Evolutionary conservation across 208 protist species (phyloP), one percentile per base, ranked within the genome.

Genomic region (Acanthamoeba culbertsoni): DNA sequence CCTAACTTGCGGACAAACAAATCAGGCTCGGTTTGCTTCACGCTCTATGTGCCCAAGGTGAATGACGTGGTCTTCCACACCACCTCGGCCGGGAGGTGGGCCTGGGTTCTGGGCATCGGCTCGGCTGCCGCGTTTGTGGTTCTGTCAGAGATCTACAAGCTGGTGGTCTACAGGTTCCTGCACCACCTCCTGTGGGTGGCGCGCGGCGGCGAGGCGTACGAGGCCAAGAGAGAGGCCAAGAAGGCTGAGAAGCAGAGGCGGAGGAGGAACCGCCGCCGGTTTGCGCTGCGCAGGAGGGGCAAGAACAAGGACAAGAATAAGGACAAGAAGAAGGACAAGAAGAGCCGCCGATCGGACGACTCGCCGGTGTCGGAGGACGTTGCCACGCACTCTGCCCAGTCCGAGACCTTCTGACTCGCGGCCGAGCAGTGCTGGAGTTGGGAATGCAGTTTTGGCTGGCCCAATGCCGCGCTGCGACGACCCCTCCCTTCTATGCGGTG

Each of bases 1-100:
- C n/a, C n/a, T n/a, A n/a, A n/a, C n/a, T n/a, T n/a, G n/a, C n/a
- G n/a, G n/a, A n/a, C n/a, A 37, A 18, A 65, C n/a, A 18, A 23
- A 0, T 65, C 10, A 86, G 73, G 82, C 31, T 90, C 82, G 33
- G 82, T 90, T 43, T 57, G 51, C 31, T 90, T 90, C 48, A 90
- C 82, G 46, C 82, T 90, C 26, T 90, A 90, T 26, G 33, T 65
- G 6, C 82, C 82, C 7, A 33, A 33, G 26, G 53, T 90, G 14
- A 90, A 90, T 43, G 82, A 90, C 26, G 23, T 48, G 8, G 48
- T 90, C 31, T 90, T 90, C 55, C 82, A 90, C 33, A 35, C 31
- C 33, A 28, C 12, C 1, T 4, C 31, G 12, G 26, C 82, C 0
- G 82, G 82, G 6, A 4, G 82, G 82, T 90, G 82, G 82, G 82